Base-by-base conservation (phyloP, 228 moss, liverwort and hornwort genomes). In the Sphagnum fallax region DNA sequence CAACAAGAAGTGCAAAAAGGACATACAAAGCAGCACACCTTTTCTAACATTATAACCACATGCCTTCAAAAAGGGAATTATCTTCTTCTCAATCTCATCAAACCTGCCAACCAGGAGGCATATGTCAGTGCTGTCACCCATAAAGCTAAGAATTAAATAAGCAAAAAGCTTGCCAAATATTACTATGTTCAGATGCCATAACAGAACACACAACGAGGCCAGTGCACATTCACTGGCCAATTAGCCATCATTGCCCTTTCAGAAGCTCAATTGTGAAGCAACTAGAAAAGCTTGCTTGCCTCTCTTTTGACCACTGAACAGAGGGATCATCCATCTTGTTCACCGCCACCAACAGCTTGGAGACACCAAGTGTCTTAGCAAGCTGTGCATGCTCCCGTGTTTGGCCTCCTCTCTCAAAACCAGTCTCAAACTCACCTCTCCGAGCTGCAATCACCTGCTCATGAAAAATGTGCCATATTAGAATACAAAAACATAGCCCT, bases 241-340 rank as follows among this genome's bases (percentile, higher is more conserved):
- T 32, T 1, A 32, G 32, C 32, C 32, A 32, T 32, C 32, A 32
- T 32, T 32, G 32, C 32, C 32, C 32, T 32, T 32, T 32, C 32
- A 32, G 32, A 32, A 2, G 32, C 32, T 32, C 32, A 32, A 32
- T 32, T 32, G 2, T 32, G 32, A 32, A 32, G 32, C 32, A 32
- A 32, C 32, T 32, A 32, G 32, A 32, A 32, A 32, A 32, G 32
- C 32, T 32, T 32, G 2, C 76, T 64, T 50, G 91, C 94, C 97
- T 88, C n/a, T 88, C 93, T 67, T 89, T 97, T 4, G 88, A 69
- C 93, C 93, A 97, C 65, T 78, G 77, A 32, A 97, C 93, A 51
- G 93, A 93, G 10, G 87, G 80, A 63, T 97, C 97, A 64, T 97
- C 97, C 97, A 97, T 97, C 72, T 97, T 97, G 75, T 97, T 93